Base-by-base conservation (phyloP, 441 rosid genomes). In the Macaranga tanarius region DNA sequence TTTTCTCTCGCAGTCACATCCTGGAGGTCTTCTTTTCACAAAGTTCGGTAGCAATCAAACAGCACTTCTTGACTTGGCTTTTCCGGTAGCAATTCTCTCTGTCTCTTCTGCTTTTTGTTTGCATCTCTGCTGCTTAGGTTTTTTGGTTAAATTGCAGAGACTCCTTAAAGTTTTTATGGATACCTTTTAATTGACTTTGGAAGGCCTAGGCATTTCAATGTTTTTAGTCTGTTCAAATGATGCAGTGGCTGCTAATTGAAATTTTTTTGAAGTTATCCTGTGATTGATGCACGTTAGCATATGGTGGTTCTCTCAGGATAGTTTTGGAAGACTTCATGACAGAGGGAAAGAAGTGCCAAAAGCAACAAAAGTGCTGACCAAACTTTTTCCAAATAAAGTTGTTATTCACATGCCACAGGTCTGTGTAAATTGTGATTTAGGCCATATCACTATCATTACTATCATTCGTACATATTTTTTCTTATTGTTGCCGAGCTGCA, bases 11-110 rank as follows among this genome's bases (percentile, higher is more conserved):
- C 95, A 93, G 98, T 86, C 91, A 58, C 98, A 91, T 81, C 93
- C 92, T 69, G 92, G 93, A 66, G 91, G 95, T 51, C 86, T 91
- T 59, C 86, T 91, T 75, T 85, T 93, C 87, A 92, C 91, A 54
- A 91, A 89, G 81, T 89, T 93, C 74, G 92, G 92, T 57, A 79
- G 95, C 87, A 91, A 84, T 79, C 93, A 88, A 75, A 91, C 91
- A 59, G 95, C 92, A 81, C 90, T 91, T 73, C 93, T 93, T 72
- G 98, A 88, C 80, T 83, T 93, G 86, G 88, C 91, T 72, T 91
- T 91, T 81, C 97, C 97, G 80, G 97, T 92, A 88, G 77, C 65
- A 58, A 61, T 69, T 68, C 64, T 31, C 10, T 56, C 55, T 59
- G 26, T 17, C 47, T 23, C 31, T 44, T 20, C 12, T 31, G 5